These are phyloP conservation scores for Coprinopsis sp. DNA, from an alignment of 768 basidiomycete species.

Conservation along the genomic window DNA sequence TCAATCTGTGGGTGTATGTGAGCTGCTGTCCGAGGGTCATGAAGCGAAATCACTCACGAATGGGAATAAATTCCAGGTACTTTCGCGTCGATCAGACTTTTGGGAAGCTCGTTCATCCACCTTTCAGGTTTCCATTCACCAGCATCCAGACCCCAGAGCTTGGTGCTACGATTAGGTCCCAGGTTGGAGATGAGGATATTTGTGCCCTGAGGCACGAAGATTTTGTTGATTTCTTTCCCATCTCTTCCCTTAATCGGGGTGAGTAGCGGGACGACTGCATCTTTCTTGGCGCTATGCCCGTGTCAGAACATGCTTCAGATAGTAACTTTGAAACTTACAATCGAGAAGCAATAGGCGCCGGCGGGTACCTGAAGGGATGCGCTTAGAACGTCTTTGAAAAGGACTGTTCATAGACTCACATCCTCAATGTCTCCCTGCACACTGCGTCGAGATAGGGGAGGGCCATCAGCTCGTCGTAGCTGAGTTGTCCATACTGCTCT, in stretches of 20 bases:
- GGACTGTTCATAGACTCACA: constrained; percentile 18
- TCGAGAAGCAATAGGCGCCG: constrained; percentile 19
- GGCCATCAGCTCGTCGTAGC: constrained; percentile 33
- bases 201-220: constrained; percentile 36
- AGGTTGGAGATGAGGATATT: constrained; percentile 22
- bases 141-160: constrained; percentile 45
- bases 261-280: constrained; percentile 20
- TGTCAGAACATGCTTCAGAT: background rate
- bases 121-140: constrained; percentile 46
- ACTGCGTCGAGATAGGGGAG: constrained; percentile 36
- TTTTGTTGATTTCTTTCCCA: constrained; percentile 22
- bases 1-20: background rate
- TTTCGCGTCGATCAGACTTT: constrained; percentile 25
- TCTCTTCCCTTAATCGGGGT: constrained; percentile 20
- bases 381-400: background rate
- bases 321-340: constrained; percentile 11
- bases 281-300: constrained; percentile 16
- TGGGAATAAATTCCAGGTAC: constrained; percentile 42
- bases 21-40: background rate
- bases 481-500: constrained; percentile 23
- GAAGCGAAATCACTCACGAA: constrained; percentile 21
- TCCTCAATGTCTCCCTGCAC: constrained; percentile 32
- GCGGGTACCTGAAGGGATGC: constrained; percentile 13
- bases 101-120: constrained; percentile 34
- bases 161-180: constrained; percentile 34